Percentiles rank a stretch among this genome's conserved stretches.
phyloP scores from a whole-genome alignment of 2,329 filamentous ascomycete genomes.

The Simplicillium aogashimaense region DNA sequence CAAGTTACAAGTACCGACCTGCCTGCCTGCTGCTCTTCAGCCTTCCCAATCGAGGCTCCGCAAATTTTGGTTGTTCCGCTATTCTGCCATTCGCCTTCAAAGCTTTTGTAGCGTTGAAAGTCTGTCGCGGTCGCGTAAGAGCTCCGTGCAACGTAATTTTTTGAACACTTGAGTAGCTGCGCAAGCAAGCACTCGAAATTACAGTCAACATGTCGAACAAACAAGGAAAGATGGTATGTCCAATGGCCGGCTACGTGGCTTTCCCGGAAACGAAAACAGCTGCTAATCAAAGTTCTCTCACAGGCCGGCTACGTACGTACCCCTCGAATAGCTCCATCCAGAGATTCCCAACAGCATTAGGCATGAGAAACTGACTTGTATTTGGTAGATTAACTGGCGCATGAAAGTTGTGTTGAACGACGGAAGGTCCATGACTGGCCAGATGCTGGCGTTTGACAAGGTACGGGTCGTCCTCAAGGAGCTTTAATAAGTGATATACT shows the following conservation, averaged over 20 bases:
- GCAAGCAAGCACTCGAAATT: conserved; percentile 16
- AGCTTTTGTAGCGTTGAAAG: conserved; percentile 31
- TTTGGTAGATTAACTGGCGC: conserved; percentile 89
- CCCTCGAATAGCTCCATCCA: conserved; percentile 1
- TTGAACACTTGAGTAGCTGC: conserved; percentile 26
- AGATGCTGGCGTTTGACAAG: conserved; percentile 99
- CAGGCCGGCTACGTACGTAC: conserved; percentile 63
- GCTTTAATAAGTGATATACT: neutral
- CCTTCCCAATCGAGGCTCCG: conserved; percentile 31
- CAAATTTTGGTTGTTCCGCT: conserved; percentile 30
- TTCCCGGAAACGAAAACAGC: conserved; percentile 39
- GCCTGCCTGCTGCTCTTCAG: conserved; percentile 12
- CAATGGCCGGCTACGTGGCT: conserved; percentile 15
- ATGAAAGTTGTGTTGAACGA: conserved; percentile 96
- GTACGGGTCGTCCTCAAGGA: conserved; percentile 32
- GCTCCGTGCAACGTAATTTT: conserved; percentile 33
- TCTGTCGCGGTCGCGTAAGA: conserved; percentile 27
- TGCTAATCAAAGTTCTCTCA: conserved; percentile 45
- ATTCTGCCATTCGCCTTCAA: conserved; percentile 20
- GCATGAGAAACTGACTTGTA: conserved; percentile 1
- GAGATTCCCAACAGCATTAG: conserved; percentile 5
- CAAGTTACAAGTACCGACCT: conserved; percentile 17
- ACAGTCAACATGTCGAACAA: conserved; percentile 49
- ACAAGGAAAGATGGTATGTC: conserved; percentile 98
- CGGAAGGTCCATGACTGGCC: conserved; percentile 89